Evolutionary conservation across 306 rosid species (phyloP), one percentile per base, ranked within the genome.

Genomic region (Oxytropis ochrocephala): DNA sequence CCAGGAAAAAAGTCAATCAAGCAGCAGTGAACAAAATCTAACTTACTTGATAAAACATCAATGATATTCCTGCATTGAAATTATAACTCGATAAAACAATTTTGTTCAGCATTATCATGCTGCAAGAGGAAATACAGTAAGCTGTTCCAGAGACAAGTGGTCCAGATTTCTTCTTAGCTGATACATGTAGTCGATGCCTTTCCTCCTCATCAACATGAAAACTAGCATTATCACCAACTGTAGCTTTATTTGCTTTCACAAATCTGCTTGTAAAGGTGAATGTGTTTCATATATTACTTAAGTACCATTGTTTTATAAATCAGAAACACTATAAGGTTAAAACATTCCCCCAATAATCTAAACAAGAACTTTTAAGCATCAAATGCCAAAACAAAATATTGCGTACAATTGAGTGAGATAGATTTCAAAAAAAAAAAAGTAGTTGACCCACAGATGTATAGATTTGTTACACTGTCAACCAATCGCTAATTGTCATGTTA

Each of bases 1-100:
- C 27, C 33, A 56, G 13, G 6, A 70, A 69, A 27, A 68, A 43
- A 49, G 11, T 53, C 41, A 13, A 39, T 32, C 59, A 44, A 63
- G 43, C 35, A n/a, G 56, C 30, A 58, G 32, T 27, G 42, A 39
- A 50, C 14, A 66, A 2, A 64, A 52, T 33, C 24, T 7, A 78
- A 65, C 80, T 82, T 80, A 85, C 98, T 68, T 93, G 98, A 80
- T 88, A 93, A 82, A 93, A 85, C 94, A 93, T 93, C 81, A 93
- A 79, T 0, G 94, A 88, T 79, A 90, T 78, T 67, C 96, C 98
- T 1, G 98, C 97, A 72, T 84, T 74, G 84, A 93, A 93, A 80
- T 90, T 79, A 41, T 82, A 90, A 68, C 90, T 41, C 4, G 96
- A 93, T 46, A 93, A 80, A 70, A 90, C 96, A 59, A 85, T 35